Conservation (phyloP, 306 rosid genomes). For the Parietaria judaica region DNA sequence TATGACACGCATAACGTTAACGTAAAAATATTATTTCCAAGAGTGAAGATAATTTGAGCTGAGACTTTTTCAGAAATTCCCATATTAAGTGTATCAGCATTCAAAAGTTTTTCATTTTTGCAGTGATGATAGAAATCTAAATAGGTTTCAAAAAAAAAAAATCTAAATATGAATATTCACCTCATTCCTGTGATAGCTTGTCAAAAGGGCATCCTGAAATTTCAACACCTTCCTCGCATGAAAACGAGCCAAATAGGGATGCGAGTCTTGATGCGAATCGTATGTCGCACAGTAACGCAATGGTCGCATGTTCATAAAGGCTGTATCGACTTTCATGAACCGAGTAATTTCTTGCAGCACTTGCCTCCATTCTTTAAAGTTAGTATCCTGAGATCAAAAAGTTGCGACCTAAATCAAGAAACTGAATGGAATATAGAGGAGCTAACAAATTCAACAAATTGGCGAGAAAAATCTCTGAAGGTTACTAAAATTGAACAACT, state of each 20-base stretch:
- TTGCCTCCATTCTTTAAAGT: conserved; percentile 89
- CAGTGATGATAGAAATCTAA: conserved; percentile 1
- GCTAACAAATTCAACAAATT: not conserved
- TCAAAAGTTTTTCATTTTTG: conserved; percentile 17
- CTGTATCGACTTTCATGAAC: conserved; percentile 62
- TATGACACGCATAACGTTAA: too few relatives aligned
- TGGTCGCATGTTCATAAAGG: conserved; percentile 61
- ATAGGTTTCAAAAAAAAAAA: conserved; percentile 17
- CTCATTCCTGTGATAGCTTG: conserved; percentile 95
- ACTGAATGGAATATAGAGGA: conserved; percentile 6
- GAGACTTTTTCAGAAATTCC: too few relatives aligned
- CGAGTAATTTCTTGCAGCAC: conserved; percentile 92
- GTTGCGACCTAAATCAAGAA: conserved; percentile 26
- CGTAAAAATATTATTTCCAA: too few relatives aligned
- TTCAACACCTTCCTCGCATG: conserved; percentile 89
- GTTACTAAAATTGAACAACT: too few relatives aligned
- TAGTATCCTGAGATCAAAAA: conserved; percentile 60
- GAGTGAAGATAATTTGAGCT: conserved; percentile 13
- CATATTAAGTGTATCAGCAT: conserved; percentile 10
- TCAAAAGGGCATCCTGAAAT: conserved; percentile 71
- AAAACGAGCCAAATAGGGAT: conserved; percentile 81
- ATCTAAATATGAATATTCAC: conserved; percentile 22
- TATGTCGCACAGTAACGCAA: conserved; percentile 62
- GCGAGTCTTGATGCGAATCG: conserved; percentile 70
- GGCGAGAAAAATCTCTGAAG: too few relatives aligned